Percentiles rank a stretch among this genome's conserved stretches.
phyloP scores from a whole-genome alignment of 805 yeast genomes.

The Vanderwaltozyma yarrowii region DNA sequence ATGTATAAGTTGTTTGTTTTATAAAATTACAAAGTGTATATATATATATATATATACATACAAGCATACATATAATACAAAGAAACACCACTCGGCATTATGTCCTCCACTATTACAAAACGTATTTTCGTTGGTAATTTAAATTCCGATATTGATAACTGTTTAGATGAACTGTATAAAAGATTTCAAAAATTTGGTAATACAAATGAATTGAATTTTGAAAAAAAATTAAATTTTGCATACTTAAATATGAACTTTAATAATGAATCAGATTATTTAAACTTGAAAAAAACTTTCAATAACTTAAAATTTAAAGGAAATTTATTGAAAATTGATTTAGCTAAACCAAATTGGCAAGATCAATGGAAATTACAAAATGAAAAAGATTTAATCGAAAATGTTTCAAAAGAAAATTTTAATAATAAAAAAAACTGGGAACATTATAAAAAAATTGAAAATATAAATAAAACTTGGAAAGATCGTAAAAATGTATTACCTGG shows the following conservation, averaged over 20 bases:
- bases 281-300: slow-evolving; percentile 48
- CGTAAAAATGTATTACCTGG: slow-evolving; percentile 43
- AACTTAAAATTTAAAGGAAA: slow-evolving; percentile 73
- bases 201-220: slow-evolving; percentile 34
- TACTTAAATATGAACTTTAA: slow-evolving; percentile 50
- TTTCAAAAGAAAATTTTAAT: slow-evolving; percentile 25
- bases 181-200: slow-evolving; percentile 60
- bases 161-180: slow-evolving; percentile 34
- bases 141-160: slow-evolving; percentile 14
- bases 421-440: slow-evolving; percentile 32
- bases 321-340: slow-evolving; percentile 48
- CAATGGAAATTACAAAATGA: slow-evolving; percentile 38
- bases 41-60: too few relatives aligned
- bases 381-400: slow-evolving; percentile 30
- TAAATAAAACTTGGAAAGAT: slow-evolving; percentile 33
- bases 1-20: too few relatives aligned
- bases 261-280: slow-evolving; percentile 31
- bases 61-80: too few relatives aligned
- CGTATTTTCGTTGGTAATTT: slow-evolving; percentile 27
- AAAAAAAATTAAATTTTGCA: slow-evolving; percentile 54
- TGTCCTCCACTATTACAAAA: slow-evolving; percentile 13
- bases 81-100: too few relatives aligned
- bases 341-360: slow-evolving; percentile 44
- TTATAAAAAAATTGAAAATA: slow-evolving; percentile 30
- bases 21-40: too few relatives aligned